Base-by-base conservation (phyloP, 805 yeast species). In the Grigorovia jiainica region DNA sequence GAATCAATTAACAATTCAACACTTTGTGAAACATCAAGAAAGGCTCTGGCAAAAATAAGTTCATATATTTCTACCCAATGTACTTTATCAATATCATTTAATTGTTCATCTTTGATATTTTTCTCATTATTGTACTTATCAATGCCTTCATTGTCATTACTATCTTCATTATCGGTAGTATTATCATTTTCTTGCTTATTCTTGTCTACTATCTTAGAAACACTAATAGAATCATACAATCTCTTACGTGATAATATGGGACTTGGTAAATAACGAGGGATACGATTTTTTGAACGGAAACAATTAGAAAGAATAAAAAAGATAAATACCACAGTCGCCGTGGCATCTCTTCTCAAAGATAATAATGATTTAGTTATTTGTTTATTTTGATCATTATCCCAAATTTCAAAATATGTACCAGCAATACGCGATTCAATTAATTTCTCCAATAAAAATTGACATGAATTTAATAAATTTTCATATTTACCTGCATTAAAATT, bases 1-100 rank as follows among this genome's bases (percentile, higher is more conserved):
- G 58, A 51, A 3, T 50, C 49, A 5, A 65, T 56, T 10, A 72
- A 47, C 32, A 57, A 56, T 39, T 71, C 70, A 36, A 71, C 47
- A 34, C 65, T 70, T 40, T 63, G 66, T 0, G 74, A 61, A n/a
- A 71, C 65, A 17, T 64, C 63, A 0, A 75, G 71, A 45, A 70
- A 69, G 1, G 76, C 70, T 39, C 69, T 64, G 1, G 75, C 64
- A 50, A 71, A 71, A 1, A 75, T 75, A 58, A 71, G 63, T 9
- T 72, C 72, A 47, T 72, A 76, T 23, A 72, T 65, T 36, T 66
- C 68, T 8, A 65, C 63, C 77, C 76, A 72, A 45, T 70, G 65
- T 10, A 58, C 43, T 47, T 58, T 60, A 45, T 57, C 57, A 23
- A 40, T 34, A 11, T 32, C 43, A 19, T 43, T 43, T 4, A 32